A percentile compares a stretch with the other conserved stretches of the same genome.
Conservation (phyloP, 2,329 filamentous ascomycete species). For the Colletotrichum limetticola region DNA sequence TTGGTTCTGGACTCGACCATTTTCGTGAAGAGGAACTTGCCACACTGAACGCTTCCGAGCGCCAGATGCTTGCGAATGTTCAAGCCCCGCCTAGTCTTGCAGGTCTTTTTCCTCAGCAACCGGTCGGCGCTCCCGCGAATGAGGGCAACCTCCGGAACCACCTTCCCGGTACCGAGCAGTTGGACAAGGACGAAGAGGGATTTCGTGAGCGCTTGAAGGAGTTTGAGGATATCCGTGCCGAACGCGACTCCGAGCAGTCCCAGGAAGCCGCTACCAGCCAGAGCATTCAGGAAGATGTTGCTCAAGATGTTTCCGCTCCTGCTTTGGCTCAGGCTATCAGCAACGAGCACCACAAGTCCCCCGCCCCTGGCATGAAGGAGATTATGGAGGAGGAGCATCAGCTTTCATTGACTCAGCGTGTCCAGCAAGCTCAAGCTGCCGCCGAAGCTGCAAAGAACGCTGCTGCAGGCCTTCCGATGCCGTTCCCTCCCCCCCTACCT, state of each 20-base stretch:
- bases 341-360: conserved; percentile 31
- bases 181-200: conserved; percentile 65
- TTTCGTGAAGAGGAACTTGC: conserved; percentile 80
- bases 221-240: conserved; percentile 82
- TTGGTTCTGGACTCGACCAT: conserved; percentile 53
- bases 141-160: conserved; percentile 55
- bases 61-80: conserved; percentile 61
- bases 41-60: conserved; percentile 67
- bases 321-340: conserved; percentile 28
- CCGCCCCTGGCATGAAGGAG: conserved; percentile 32
- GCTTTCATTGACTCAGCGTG: conserved; percentile 84
- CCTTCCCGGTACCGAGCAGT: conserved; percentile 61
- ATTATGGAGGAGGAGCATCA: conserved; percentile 37
- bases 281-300: conserved; percentile 36
- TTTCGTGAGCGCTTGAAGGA: conserved; percentile 81
- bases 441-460: conserved; percentile 59
- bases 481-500: conserved; percentile 76
- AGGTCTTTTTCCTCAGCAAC: conserved; percentile 46
- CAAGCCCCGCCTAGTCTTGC: conserved; percentile 42
- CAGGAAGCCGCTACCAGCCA: conserved; percentile 40
- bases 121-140: conserved; percentile 49
- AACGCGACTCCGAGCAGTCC: conserved; percentile 69
- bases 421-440: conserved; percentile 76
- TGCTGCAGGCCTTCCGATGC: conserved; percentile 76
- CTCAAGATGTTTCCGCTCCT: conserved; percentile 12